phyloP scores from a whole-genome alignment of 2,329 filamentous ascomycete species.

The Coniochaeta sp. region DNA sequence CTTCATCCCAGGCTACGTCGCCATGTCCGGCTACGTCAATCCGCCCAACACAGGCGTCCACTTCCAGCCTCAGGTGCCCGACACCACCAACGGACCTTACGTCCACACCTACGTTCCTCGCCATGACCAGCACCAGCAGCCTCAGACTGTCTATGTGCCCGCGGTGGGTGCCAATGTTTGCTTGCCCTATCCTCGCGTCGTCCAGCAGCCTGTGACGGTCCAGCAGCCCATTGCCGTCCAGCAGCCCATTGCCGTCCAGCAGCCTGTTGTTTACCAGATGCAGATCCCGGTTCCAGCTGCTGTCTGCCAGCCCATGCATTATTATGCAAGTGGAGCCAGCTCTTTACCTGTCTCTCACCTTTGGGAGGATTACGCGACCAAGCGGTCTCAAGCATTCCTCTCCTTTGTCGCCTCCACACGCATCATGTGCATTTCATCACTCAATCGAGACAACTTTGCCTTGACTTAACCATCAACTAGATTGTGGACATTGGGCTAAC shows the following conservation, averaged over 20 bases:
- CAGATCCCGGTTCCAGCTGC: not conserved
- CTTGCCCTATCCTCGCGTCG: not conserved
- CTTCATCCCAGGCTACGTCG: too few species aligned
- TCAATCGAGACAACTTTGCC: not conserved
- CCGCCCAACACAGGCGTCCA: conserved; percentile 37
- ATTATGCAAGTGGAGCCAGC: conserved; percentile 1
- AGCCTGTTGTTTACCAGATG: not conserved
- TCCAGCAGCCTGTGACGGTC: not conserved
- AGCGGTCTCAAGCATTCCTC: not conserved
- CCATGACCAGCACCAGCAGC: conserved; percentile 26
- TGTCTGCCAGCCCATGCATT: not conserved
- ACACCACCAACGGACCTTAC: conserved; percentile 48
- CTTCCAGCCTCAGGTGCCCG: conserved; percentile 52
- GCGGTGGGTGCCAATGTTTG: conserved; percentile 4
- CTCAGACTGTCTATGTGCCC: not conserved
- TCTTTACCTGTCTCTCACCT: not conserved
- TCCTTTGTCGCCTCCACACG: not conserved
- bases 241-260: not conserved
- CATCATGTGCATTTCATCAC: not conserved
- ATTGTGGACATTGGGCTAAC: conserved; percentile 9
- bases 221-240: not conserved
- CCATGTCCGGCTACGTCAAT: conserved; percentile 31
- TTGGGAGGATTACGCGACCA: not conserved
- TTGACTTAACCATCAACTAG: not conserved
- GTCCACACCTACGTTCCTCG: conserved; percentile 49